Base-by-base conservation (phyloP, 805 yeast species). In the Candida dendrica region DNA sequence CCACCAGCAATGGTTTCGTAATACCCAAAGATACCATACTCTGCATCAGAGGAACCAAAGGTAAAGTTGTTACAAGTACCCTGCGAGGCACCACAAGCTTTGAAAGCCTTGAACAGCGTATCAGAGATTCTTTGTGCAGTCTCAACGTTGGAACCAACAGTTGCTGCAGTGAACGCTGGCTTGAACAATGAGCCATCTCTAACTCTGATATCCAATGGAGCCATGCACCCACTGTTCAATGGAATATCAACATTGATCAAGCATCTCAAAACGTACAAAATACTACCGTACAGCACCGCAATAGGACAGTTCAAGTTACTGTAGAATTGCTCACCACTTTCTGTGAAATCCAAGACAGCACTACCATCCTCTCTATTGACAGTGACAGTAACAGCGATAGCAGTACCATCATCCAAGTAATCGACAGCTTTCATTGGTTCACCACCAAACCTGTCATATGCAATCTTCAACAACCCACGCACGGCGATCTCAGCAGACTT, bases 31-130 rank as follows among this genome's bases (percentile, higher is more conserved):
- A 63, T 64, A 42, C 61, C 65, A 44, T 74, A 34, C 16, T 59
- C 56, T 41, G 67, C 65, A 39, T 65, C 67, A 40, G 65, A 79
- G 18, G 69, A 63, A 36, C 81, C 81, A 60, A 74, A 75, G 6
- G 78, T 75, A 52, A 76, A 69, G 52, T 75, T 74, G 58, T 75
- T 76, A 54, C 77, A 74, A 46, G 79, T 74, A 22, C 80, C 79
- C 54, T 75, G 79, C 17, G 80, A 73, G 19, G 77, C 79, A 31
- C 80, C 79, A 24, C 74, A 69, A 15, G 75, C 74, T 47, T 72
- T 70, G 53, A 75, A 76, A 4, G 80, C 77, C 46, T 68, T 74
- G 46, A 76, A 61, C 43, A 75, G 60, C 31, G 71, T 75, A 52
- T 74, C 80, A 3, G 75, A 73, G 41, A 73, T 68, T 56, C 80